Percentiles rank a stretch among this genome's conserved stretches.
These are phyloP conservation scores for Cystofilobasidium capitatum DNA, from an alignment of 768 basidiomycete genomes.

Conservation along the genomic window DNA sequence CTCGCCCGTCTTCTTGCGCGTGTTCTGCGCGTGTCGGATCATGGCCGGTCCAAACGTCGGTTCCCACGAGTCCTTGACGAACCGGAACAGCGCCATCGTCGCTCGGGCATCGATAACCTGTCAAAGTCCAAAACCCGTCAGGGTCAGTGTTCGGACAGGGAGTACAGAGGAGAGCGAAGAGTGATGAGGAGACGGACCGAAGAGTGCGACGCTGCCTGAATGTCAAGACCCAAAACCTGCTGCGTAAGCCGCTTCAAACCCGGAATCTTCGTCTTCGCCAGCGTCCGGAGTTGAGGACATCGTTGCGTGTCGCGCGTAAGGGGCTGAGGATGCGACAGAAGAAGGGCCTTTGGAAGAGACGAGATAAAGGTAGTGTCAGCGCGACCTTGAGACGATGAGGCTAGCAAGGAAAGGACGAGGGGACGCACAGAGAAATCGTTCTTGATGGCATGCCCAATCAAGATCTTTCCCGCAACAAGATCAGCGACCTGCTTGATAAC, in stretches of 20 bases:
- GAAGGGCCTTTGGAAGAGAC: slow-evolving; percentile 36
- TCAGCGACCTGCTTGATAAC: slow-evolving; percentile 70
- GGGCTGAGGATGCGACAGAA: slow-evolving; percentile 42
- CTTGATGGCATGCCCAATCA: slow-evolving; percentile 83
- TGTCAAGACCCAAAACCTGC: slow-evolving; percentile 65
- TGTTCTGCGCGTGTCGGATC: slow-evolving; percentile 34
- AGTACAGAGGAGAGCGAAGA: neutral
- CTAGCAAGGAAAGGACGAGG: neutral
- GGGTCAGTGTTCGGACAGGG: neutral
- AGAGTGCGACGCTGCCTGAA: slow-evolving; percentile 81
- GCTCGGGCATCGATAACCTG: slow-evolving; percentile 89
- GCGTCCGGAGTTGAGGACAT: slow-evolving; percentile 42
- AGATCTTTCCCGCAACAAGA: slow-evolving; percentile 62
- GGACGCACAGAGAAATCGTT: slow-evolving; percentile 72
- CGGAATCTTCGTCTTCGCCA: slow-evolving; percentile 47
- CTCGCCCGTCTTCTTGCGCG: slow-evolving; percentile 28
- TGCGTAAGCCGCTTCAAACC: slow-evolving; percentile 70
- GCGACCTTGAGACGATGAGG: slow-evolving; percentile 30
- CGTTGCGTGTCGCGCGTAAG: slow-evolving; percentile 42
- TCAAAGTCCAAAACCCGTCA: neutral
- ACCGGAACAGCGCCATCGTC: slow-evolving; percentile 83
- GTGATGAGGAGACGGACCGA: slow-evolving; percentile 52
- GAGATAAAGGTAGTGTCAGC: neutral
- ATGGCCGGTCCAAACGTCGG: slow-evolving; percentile 38
- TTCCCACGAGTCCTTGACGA: slow-evolving; percentile 79